Percentiles rank a stretch among this genome's conserved stretches.
Evolutionary conservation across 1,139 yeast species (phyloP).

Genomic region (Protomyces gravidus): DNA sequence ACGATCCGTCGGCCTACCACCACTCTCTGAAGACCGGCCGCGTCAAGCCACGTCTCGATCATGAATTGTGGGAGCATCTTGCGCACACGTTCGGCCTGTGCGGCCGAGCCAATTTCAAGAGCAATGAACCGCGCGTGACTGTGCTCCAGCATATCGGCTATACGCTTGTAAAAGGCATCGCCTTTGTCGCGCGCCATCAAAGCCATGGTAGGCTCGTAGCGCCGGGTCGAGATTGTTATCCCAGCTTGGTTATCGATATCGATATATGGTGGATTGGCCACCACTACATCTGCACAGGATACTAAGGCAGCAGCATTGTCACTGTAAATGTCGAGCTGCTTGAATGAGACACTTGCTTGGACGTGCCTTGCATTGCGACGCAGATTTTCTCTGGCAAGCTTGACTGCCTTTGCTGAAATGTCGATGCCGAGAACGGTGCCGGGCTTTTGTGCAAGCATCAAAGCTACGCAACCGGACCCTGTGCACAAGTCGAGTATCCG

Average conservation of each 20-base stretch:
- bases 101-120: constrained; percentile 9
- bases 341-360: constrained; percentile 34
- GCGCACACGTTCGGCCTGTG: constrained; percentile 22
- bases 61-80: background rate
- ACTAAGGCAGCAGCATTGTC: constrained; percentile 20
- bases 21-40: constrained; percentile 19
- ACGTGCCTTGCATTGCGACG: constrained; percentile 28
- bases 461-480: constrained; percentile 84
- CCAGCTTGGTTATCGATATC: constrained; percentile 48
- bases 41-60: constrained; percentile 13
- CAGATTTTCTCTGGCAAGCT: constrained; percentile 50
- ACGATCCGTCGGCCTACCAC: constrained; percentile 4
- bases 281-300: constrained; percentile 49
- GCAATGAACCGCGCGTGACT: constrained; percentile 4
- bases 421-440: constrained; percentile 51
- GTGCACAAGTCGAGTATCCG: constrained; percentile 70
- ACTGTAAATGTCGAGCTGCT: constrained; percentile 30
- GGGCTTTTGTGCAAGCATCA: constrained; percentile 52
- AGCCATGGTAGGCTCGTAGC: constrained; percentile 73
- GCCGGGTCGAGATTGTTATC: constrained; percentile 58
- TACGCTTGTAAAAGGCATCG: constrained; percentile 9
- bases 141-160: constrained; percentile 3
- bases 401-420: constrained; percentile 52
- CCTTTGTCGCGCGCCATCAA: constrained; percentile 9
- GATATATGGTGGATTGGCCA: constrained; percentile 89